Evolutionary conservation across 257 asterid genomes (phyloP).

Genomic region (Nicotiana sylvestris): DNA sequence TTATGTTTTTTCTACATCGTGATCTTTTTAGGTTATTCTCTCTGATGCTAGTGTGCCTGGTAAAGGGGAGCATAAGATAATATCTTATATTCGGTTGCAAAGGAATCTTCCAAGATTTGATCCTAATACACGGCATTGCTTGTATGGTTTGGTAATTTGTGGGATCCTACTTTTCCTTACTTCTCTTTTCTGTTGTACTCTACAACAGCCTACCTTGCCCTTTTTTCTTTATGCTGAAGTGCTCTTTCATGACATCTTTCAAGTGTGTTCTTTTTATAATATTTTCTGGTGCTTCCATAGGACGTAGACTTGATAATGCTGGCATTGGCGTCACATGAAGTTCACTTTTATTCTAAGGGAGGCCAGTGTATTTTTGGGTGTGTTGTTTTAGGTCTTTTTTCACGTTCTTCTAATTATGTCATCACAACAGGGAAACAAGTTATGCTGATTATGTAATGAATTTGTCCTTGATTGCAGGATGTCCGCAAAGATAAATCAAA

Average conservation of each 20-base stretch:
- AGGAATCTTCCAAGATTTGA: constrained; percentile 66
- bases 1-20: constrained; percentile 2
- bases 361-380: constrained; percentile 23
- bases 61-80: constrained; percentile 73
- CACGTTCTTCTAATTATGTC: too few species aligned
- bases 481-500: constrained; percentile 18
- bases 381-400: background rate
- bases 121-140: constrained; percentile 70
- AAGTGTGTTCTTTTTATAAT: too few species aligned
- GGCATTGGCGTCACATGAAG: constrained; percentile 60
- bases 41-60: constrained; percentile 83
- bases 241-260: too few species aligned
- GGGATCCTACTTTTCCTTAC: background rate
- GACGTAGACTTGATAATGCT: constrained; percentile 74
- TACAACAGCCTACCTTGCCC: too few species aligned
- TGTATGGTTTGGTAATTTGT: constrained; percentile 62
- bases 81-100: constrained; percentile 74
- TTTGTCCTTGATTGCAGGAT: constrained; percentile 18
- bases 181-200: too few species aligned
- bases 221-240: too few species aligned
- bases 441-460: background rate
- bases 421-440: background rate
- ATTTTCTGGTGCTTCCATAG: constrained; percentile 19
- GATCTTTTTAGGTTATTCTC: constrained; percentile 50
- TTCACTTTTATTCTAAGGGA: constrained; percentile 64